These are phyloP conservation scores for Penicillium cosmopolitanum DNA, from an alignment of 495 filamentous ascomycete species.

Conservation along the genomic window DNA sequence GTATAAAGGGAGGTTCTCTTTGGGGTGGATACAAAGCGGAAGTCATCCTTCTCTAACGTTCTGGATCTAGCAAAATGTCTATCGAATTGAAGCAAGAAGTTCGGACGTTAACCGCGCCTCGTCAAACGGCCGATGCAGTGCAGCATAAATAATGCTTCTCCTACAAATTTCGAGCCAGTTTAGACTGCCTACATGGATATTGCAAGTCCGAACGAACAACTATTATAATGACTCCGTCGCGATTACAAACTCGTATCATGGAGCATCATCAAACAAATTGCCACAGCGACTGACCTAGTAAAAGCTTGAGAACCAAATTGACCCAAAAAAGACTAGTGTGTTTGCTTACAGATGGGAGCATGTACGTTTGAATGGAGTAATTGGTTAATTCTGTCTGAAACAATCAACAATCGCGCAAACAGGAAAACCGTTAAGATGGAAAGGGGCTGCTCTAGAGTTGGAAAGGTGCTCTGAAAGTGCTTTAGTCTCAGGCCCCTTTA, in stretches of 20 bases:
- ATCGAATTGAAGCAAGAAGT: too few species aligned
- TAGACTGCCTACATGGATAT: not conserved
- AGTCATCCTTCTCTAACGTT: too few species aligned
- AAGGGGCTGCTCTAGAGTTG: not conserved
- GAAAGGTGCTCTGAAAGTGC: not conserved
- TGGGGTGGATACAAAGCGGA: too few species aligned
- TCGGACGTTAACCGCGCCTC: too few species aligned
- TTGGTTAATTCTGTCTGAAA: not conserved
- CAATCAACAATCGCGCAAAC: not conserved
- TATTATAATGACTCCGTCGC: not conserved
- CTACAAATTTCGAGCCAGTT: not conserved
- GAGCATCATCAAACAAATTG: too few species aligned
- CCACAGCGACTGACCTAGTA: too few species aligned
- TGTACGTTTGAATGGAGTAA: not conserved
- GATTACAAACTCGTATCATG: not conserved
- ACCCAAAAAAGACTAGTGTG: not conserved
- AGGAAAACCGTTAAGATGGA: not conserved
- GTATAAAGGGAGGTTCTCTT: too few species aligned
- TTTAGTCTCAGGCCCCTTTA: not conserved
- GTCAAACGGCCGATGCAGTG: not conserved
- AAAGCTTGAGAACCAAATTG: too few species aligned
- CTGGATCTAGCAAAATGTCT: too few species aligned
- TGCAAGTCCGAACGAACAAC: not conserved
- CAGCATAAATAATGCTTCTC: not conserved
- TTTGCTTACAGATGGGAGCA: not conserved